Conservation (phyloP, 257 asterid genomes). For the Nicotiana noctiflora region DNA sequence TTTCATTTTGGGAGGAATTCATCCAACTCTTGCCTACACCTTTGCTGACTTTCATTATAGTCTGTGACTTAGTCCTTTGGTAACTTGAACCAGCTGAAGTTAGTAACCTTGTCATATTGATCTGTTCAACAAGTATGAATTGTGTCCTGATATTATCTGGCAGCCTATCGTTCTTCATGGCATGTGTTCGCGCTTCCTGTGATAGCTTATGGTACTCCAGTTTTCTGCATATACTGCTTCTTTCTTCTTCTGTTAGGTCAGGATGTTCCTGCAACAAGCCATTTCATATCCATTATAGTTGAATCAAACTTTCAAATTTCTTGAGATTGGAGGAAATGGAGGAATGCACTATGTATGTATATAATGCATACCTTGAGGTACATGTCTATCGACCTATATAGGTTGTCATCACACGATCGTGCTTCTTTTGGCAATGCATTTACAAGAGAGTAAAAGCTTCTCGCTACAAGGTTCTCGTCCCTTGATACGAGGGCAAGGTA, state of each 20-base stretch:
- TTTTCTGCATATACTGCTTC: conserved; percentile 17
- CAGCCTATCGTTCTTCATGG: conserved; percentile 18
- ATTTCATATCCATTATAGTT: background rate
- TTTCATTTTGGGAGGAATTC: conserved; percentile 9
- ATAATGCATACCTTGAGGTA: conserved; percentile 25
- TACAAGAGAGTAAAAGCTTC: no score
- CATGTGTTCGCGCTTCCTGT: conserved; percentile 24
- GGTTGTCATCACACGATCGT: no score
- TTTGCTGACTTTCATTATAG: conserved; percentile 11
- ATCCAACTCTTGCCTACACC: conserved; percentile 5
- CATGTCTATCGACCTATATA: conserved; percentile 27
- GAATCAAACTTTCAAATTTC: background rate
- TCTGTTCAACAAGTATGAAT: conserved; percentile 27
- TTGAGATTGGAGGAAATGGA: background rate
- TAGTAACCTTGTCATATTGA: conserved; percentile 17
- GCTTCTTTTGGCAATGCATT: no score
- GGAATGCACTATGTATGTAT: background rate
- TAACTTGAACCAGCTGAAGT: conserved; percentile 17
- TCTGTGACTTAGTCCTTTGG: conserved; percentile 15
- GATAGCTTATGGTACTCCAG: conserved; percentile 25
- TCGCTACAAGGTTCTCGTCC: no score
- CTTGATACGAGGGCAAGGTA: no score
- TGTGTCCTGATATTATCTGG: conserved; percentile 17
- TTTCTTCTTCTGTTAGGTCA: conserved; percentile 23
- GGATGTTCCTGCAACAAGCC: conserved; percentile 25